phyloP scores from a whole-genome alignment of 495 filamentous ascomycete species.

The Podospora didyma region DNA sequence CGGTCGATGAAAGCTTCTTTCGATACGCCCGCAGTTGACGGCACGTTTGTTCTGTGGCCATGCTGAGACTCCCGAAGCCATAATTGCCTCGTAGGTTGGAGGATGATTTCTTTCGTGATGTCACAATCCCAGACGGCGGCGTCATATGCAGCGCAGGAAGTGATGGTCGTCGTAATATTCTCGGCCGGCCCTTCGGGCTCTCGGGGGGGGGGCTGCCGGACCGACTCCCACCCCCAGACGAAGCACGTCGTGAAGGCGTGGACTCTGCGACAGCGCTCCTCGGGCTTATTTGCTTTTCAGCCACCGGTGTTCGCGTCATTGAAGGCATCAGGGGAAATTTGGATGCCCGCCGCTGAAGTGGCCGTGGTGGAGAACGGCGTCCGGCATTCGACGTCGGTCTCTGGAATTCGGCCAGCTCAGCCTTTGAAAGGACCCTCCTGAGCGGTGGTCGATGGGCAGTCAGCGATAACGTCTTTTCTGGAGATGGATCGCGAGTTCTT shows the following conservation, averaged over 20 bases:
- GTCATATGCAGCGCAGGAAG: slow-evolving; percentile 56
- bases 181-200: slow-evolving; percentile 36
- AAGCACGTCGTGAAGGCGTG: slow-evolving; percentile 37
- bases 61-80: slow-evolving; percentile 63
- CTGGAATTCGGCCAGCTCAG: slow-evolving; percentile 74
- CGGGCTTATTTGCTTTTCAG: slow-evolving; percentile 30
- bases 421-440: slow-evolving; percentile 68
- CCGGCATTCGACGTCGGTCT: slow-evolving; percentile 55
- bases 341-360: slow-evolving; percentile 43
- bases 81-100: slow-evolving; percentile 23
- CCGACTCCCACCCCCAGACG: slow-evolving; percentile 30
- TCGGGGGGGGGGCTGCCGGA: slow-evolving; percentile 45
- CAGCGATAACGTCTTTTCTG: slow-evolving; percentile 45
- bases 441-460: slow-evolving; percentile 61
- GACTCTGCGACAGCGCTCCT: slow-evolving; percentile 26
- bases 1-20: slow-evolving; percentile 67
- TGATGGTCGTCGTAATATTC: slow-evolving; percentile 44
- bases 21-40: slow-evolving; percentile 77
- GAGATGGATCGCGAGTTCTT: slow-evolving; percentile 41
- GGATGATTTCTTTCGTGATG: slow-evolving; percentile 32
- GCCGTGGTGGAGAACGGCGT: slow-evolving; percentile 60
- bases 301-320: slow-evolving; percentile 31
- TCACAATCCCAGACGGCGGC: slow-evolving; percentile 48
- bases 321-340: slow-evolving; percentile 31
- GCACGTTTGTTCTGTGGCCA: slow-evolving; percentile 75